Evolutionary conservation across 495 filamentous ascomycete species (phyloP).

Genomic region (Aspergillus biplanus): DNA sequence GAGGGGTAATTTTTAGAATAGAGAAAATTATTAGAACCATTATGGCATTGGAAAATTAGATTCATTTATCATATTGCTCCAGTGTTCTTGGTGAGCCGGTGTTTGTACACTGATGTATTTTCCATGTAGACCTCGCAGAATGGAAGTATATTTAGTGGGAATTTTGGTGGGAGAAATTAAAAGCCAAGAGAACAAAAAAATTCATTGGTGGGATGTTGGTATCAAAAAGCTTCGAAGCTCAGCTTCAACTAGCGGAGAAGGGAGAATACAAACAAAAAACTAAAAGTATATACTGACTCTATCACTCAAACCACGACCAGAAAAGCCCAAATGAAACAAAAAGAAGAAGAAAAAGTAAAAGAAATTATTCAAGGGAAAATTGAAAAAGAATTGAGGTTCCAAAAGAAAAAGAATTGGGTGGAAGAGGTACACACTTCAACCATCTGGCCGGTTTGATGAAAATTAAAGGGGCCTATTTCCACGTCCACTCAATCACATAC

Average conservation of each 20-base stretch:
- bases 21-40: neutral
- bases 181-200: no score
- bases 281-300: neutral
- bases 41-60: neutral
- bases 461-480: slow-evolving; percentile 19
- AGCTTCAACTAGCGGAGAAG: neutral
- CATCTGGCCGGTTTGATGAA: no score
- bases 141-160: no score
- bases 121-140: no score
- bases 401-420: slow-evolving; percentile 5
- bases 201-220: no score
- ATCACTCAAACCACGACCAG: neutral
- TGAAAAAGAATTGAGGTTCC: slow-evolving; percentile 1
- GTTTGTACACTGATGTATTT: no score
- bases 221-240: neutral
- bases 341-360: neutral
- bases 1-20: no score
- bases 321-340: neutral
- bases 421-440: neutral
- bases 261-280: neutral
- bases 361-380: neutral
- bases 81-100: no score
- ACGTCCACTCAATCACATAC: slow-evolving; percentile 41
- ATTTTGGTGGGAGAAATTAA: no score
- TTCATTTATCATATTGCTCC: no score